Percentiles rank a stretch among this genome's conserved stretches.
These are phyloP conservation scores for Fraxinus quadrangulata DNA, from an alignment of 257 asterid species.

Conservation along the genomic window DNA sequence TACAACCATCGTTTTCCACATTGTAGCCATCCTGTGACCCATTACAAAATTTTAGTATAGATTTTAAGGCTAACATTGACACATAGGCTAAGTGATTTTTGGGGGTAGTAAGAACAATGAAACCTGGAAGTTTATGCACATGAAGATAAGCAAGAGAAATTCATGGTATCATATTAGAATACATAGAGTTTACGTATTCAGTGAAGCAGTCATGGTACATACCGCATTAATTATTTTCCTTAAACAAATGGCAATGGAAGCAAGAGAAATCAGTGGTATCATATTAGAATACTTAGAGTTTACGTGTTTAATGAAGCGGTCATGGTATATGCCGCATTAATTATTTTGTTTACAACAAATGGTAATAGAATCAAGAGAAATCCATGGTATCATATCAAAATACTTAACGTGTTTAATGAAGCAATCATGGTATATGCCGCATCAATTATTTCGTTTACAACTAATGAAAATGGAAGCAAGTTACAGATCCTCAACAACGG, in stretches of 20 bases:
- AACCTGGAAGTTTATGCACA: background rate
- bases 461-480: background rate
- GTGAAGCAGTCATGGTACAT: background rate
- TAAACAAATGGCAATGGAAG: background rate
- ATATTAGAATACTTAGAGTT: background rate
- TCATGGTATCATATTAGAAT: background rate
- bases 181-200: too few species aligned
- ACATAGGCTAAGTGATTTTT: background rate
- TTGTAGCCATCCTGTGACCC: constrained; percentile 70
- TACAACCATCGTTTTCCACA: constrained; percentile 92
- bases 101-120: background rate
- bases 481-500: background rate
- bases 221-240: background rate
- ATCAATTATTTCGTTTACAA: background rate
- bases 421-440: background rate
- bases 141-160: background rate
- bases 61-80: background rate
- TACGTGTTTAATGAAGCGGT: background rate
- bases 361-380: background rate
- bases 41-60: constrained; percentile 4
- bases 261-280: background rate
- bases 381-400: too few species aligned
- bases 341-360: background rate
- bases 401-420: background rate
- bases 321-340: background rate